phyloP scores from a whole-genome alignment of 495 filamentous ascomycete species.

The Neurospora sp. region DNA sequence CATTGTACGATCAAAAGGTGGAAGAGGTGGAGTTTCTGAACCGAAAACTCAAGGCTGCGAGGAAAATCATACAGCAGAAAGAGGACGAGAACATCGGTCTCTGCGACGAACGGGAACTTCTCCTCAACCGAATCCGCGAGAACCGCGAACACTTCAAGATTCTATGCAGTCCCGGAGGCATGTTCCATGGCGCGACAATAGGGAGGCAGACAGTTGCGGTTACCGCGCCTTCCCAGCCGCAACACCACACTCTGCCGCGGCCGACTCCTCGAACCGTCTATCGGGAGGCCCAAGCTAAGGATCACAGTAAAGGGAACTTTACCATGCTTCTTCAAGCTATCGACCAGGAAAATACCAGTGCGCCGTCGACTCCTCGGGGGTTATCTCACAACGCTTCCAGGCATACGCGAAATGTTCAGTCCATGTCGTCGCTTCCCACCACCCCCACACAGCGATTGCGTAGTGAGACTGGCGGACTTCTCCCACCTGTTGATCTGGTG shows the following conservation, averaged over 20 bases:
- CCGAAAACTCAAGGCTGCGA: conserved; percentile 58
- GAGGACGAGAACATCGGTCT: conserved; percentile 57
- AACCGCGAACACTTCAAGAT: conserved; percentile 75
- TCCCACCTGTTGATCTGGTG: conserved; percentile 46
- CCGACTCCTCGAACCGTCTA: conserved; percentile 37
- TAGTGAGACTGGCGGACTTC: conserved; percentile 34
- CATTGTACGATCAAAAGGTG: conserved; percentile 47
- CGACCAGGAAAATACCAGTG: conserved; percentile 56
- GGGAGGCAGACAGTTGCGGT: conserved; percentile 15
- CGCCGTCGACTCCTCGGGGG: conserved; percentile 50
- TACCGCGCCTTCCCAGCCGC: conserved; percentile 41
- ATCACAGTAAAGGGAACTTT: conserved; percentile 43
- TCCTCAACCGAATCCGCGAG: conserved; percentile 75
- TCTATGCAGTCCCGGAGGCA: conserved; percentile 48
- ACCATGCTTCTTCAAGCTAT: conserved; percentile 68
- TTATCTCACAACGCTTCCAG: conserved; percentile 37
- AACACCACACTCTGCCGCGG: conserved; percentile 32
- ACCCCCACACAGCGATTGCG: conserved; percentile 49
- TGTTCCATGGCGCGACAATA: conserved; percentile 31
- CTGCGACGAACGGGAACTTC: conserved; percentile 58
- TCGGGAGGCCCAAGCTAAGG: conserved; percentile 23
- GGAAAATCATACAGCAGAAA: conserved; percentile 57
- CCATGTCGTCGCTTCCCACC: conserved; percentile 69
- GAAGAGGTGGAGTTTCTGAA: conserved; percentile 53
- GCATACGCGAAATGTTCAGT: conserved; percentile 61